Evolutionary conservation across 257 asterid genomes (phyloP).

Genomic region (Paraleonurus japonicus): DNA sequence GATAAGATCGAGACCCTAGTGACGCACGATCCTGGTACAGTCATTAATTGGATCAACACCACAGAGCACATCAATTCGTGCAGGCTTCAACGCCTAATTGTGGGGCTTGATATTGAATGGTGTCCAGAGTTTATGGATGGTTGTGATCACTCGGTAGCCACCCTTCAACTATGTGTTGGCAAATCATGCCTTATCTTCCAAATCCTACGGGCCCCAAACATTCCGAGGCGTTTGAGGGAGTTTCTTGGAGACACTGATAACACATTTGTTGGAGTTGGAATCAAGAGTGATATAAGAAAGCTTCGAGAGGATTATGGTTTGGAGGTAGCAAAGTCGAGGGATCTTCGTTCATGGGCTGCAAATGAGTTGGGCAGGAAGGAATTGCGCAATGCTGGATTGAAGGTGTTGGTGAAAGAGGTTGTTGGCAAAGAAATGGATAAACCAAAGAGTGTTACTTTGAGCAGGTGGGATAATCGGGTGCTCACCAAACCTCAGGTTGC

Average conservation of each 20-base stretch:
- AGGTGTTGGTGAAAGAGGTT: conserved; percentile 22
- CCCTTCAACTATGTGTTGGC: conserved; percentile 32
- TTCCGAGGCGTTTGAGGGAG: conserved; percentile 11
- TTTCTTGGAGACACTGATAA: conserved; percentile 25
- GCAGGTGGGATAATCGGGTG: conserved; percentile 30
- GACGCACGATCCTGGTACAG: not conserved
- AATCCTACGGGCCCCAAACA: conserved; percentile 10
- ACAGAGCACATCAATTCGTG: not conserved
- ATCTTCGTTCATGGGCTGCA: conserved; percentile 33
- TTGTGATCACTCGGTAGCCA: conserved; percentile 14
- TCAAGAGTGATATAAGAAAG: conserved; percentile 16
- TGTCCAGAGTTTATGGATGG: not conserved
- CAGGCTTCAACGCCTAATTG: not conserved
- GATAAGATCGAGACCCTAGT: not conserved
- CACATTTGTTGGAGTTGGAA: conserved; percentile 36
- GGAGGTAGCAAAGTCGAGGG: conserved; percentile 15
- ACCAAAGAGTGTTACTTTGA: not conserved
- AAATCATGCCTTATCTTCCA: conserved; percentile 29
- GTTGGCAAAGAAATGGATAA: conserved; percentile 24
- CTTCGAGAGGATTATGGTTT: conserved; percentile 8
- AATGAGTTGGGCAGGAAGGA: not conserved
- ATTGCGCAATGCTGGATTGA: not conserved
- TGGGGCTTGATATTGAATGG: conserved; percentile 2
- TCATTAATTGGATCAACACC: not conserved
- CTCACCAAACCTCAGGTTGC: conserved; percentile 23